These are phyloP conservation scores for Debaryomycetaceae sp. DNA, from an alignment of 1,139 yeast species.

Conservation along the genomic window DNA sequence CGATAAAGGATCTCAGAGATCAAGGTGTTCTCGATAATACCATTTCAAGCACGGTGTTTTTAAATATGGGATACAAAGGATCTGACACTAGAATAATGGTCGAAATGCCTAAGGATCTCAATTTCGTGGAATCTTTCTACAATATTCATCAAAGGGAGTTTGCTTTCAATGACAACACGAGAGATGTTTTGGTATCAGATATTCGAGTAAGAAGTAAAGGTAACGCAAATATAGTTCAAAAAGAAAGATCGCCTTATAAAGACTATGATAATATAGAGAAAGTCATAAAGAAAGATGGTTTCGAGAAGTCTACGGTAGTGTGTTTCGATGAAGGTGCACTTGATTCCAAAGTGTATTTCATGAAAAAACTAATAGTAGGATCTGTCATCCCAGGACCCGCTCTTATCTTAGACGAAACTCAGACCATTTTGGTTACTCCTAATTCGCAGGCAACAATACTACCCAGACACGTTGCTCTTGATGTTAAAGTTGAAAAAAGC, in stretches of 20 bases:
- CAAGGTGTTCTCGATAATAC: constrained; percentile 18
- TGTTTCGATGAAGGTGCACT: constrained; percentile 41
- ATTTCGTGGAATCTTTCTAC: constrained; percentile 37
- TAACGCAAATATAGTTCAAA: constrained; percentile 27
- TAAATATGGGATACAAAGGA: constrained; percentile 22
- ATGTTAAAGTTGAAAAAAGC: constrained; percentile 12
- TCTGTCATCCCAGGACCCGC: constrained; percentile 18
- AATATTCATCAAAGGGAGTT: constrained; percentile 61
- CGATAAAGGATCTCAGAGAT: constrained; percentile 4
- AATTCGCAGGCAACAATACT: constrained; percentile 14
- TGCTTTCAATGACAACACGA: constrained; percentile 59
- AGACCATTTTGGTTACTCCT: constrained; percentile 19
- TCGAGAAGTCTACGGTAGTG: constrained; percentile 13
- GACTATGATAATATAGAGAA: constrained; percentile 18
- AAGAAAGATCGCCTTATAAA: constrained; percentile 30
- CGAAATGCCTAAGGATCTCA: constrained; percentile 17
- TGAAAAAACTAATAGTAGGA: constrained; percentile 14
- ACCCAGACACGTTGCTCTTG: constrained; percentile 21
- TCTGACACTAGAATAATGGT: constrained; percentile 19
- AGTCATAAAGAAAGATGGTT: constrained; percentile 9
- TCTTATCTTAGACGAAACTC: constrained; percentile 19
- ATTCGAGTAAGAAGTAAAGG: constrained; percentile 50
- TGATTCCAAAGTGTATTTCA: constrained; percentile 13
- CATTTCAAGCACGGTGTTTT: constrained; percentile 10
- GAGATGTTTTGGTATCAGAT: constrained; percentile 27